Evolutionary conservation across 345 rosid genomes (phyloP).

Genomic region (Pugionium cornutum): DNA sequence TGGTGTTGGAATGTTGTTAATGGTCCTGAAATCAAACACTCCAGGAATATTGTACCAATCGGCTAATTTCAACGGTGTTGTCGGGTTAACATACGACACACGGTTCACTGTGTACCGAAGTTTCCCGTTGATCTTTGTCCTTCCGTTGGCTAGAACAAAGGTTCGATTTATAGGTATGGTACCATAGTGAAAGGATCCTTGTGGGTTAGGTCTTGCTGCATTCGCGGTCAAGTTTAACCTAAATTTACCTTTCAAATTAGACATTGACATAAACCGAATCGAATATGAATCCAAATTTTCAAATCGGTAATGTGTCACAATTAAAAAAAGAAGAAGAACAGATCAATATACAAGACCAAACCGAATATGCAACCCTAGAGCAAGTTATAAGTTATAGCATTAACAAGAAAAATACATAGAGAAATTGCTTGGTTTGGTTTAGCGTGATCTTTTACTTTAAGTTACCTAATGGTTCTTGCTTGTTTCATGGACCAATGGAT

Average conservation of each 20-base stretch:
- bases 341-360: no score
- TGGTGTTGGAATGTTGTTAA: slow-evolving; percentile 46
- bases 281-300: neutral
- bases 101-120: slow-evolving; percentile 64
- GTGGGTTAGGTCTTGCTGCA: slow-evolving; percentile 57
- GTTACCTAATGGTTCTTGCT: slow-evolving; percentile 73
- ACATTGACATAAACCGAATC: neutral
- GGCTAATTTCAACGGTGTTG: slow-evolving; percentile 73
- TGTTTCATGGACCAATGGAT: slow-evolving; percentile 82
- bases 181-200: slow-evolving; percentile 54
- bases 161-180: slow-evolving; percentile 43
- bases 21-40: slow-evolving; percentile 49
- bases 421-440: neutral
- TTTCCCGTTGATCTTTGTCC: slow-evolving; percentile 44
- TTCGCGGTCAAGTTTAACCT: slow-evolving; percentile 53
- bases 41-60: slow-evolving; percentile 65
- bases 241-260: slow-evolving; percentile 12
- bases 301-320: neutral
- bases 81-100: slow-evolving; percentile 58
- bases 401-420: neutral
- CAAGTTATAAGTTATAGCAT: neutral
- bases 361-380: no score
- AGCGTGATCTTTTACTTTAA: neutral
- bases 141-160: slow-evolving; percentile 47
- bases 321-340: no score